Evolutionary conservation across 345 rosid genomes (phyloP).

Genomic region (Citrus glauca): DNA sequence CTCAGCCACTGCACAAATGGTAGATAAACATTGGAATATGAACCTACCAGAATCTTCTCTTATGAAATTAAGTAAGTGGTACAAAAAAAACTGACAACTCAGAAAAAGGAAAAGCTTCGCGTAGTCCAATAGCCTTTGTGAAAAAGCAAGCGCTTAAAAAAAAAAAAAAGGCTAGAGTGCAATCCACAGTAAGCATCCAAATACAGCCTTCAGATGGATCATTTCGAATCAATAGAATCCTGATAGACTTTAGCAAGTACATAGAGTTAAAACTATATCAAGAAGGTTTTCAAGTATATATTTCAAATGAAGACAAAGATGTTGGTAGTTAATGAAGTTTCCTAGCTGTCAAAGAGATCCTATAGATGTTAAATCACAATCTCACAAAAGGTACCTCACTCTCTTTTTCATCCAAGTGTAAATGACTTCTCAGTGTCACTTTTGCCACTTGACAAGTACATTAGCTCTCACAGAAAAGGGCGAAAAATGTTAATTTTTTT

Average conservation of each 20-base stretch:
- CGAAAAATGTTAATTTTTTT: background rate
- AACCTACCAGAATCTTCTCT: no score
- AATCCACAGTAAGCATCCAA: background rate
- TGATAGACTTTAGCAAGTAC: background rate
- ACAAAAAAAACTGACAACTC: background rate
- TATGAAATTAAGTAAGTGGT: no score
- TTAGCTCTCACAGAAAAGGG: background rate
- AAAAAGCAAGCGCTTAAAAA: background rate
- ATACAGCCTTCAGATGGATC: background rate
- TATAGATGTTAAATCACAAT: background rate
- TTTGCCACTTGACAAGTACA: background rate
- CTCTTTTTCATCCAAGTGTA: background rate
- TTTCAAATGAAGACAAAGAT: background rate
- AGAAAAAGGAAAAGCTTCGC: background rate
- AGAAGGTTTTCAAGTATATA: background rate
- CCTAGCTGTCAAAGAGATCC: background rate
- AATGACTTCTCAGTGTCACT: background rate
- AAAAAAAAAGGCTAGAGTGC: background rate
- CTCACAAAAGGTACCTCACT: background rate
- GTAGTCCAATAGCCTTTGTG: background rate
- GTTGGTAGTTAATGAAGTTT: background rate
- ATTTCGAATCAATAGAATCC: background rate
- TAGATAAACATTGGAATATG: no score
- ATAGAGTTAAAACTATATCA: background rate
- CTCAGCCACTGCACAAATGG: no score